These are phyloP conservation scores for Chamaecrista fasciculata DNA, from an alignment of 306 rosid genomes.

Conservation along the genomic window DNA sequence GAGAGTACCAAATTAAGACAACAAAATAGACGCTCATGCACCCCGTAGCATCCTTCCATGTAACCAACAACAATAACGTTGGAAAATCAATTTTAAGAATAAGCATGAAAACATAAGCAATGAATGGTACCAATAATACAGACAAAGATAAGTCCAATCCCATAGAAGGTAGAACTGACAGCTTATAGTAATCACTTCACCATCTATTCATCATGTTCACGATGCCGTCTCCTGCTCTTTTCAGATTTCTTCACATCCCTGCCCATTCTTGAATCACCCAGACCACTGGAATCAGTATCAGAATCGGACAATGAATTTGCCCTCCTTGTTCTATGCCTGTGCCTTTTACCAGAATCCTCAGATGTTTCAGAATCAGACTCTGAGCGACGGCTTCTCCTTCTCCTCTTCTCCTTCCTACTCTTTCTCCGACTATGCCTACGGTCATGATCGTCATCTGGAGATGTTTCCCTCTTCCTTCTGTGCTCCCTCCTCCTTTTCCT, in stretches of 20 bases:
- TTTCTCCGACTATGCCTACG: slow-evolving; percentile 30
- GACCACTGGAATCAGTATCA: slow-evolving; percentile 45
- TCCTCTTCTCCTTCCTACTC: slow-evolving; percentile 57
- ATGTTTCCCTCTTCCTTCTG: slow-evolving; percentile 40
- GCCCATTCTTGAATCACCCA: slow-evolving; percentile 46
- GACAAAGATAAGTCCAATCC: no score
- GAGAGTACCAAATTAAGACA: no score
- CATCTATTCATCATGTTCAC: slow-evolving; percentile 42
- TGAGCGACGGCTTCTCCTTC: slow-evolving; percentile 59
- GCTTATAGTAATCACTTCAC: slow-evolving; percentile 12
- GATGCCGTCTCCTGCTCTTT: slow-evolving; percentile 51
- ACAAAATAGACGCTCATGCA: no score
- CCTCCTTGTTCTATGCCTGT: slow-evolving; percentile 55
- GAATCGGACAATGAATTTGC: slow-evolving; percentile 41
- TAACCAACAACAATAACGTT: no score
- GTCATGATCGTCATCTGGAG: slow-evolving; percentile 34
- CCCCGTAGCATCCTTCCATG: no score
- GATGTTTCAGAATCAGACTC: slow-evolving; percentile 69
- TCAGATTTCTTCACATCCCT: slow-evolving; percentile 62
- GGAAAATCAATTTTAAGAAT: no score
- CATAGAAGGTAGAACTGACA: background rate
- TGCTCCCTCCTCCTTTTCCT: slow-evolving; percentile 54
- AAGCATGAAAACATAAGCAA: no score
- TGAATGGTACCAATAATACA: no score
- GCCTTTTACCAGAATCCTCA: slow-evolving; percentile 43